These are phyloP conservation scores for Solanum habrochaites DNA, from an alignment of 257 asterid species.

Conservation along the genomic window DNA sequence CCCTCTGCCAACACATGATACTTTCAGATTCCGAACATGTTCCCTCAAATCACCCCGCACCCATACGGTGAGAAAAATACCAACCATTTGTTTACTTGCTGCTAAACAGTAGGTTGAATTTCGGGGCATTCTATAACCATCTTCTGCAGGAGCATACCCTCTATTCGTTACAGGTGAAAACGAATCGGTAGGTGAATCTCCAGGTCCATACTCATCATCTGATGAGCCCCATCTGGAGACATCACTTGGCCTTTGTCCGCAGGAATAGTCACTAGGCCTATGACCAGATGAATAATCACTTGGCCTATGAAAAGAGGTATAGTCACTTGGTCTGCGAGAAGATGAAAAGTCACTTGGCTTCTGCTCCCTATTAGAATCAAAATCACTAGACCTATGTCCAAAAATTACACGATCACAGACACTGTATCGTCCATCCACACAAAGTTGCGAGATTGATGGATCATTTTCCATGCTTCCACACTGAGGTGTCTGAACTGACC, in stretches of 20 bases:
- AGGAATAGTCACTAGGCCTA: slow-evolving; percentile 42
- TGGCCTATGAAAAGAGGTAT: slow-evolving; percentile 55
- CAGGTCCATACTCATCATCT: slow-evolving; percentile 53
- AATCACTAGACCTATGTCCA: slow-evolving; percentile 43
- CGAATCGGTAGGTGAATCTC: slow-evolving; percentile 33
- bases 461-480: slow-evolving; percentile 56
- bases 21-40: slow-evolving; percentile 8
- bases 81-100: slow-evolving; percentile 24
- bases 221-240: slow-evolving; percentile 52
- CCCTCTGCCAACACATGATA: slow-evolving; percentile 21
- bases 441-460: slow-evolving; percentile 34
- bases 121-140: slow-evolving; percentile 30
- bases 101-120: slow-evolving; percentile 8
- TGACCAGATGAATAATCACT: slow-evolving; percentile 89
- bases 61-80: slow-evolving; percentile 18
- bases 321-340: slow-evolving; percentile 58
- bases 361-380: slow-evolving; percentile 30
- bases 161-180: slow-evolving; percentile 33
- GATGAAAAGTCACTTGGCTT: slow-evolving; percentile 70
- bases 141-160: slow-evolving; percentile 33
- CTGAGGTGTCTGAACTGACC: slow-evolving; percentile 58
- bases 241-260: slow-evolving; percentile 74
- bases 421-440: slow-evolving; percentile 62
- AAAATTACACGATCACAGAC: slow-evolving; percentile 66
- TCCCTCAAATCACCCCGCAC: slow-evolving; percentile 9